These are phyloP conservation scores for Pseudogymnoascus sp. DNA, from an alignment of 2,329 filamentous ascomycete species.

Conservation along the genomic window DNA sequence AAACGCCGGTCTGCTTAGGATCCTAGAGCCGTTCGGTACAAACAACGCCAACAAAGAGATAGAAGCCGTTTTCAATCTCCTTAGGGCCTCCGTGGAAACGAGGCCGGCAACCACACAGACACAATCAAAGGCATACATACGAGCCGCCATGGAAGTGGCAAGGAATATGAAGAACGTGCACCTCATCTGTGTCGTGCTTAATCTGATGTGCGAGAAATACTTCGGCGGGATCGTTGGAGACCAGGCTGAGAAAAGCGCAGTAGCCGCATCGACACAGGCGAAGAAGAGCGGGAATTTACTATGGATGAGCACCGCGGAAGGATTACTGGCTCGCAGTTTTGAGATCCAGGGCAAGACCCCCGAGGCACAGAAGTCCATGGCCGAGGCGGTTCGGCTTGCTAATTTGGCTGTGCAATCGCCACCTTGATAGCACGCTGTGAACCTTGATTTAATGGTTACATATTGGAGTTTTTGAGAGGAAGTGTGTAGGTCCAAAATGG, in stretches of 20 bases:
- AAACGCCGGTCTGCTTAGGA: conserved; percentile 55
- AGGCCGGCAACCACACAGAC: conserved; percentile 60
- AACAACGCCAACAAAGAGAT: conserved; percentile 69
- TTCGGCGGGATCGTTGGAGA: conserved; percentile 55
- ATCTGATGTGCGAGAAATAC: conserved; percentile 75
- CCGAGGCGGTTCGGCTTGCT: conserved; percentile 34
- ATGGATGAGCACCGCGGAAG: conserved; percentile 75
- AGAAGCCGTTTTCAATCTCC: conserved; percentile 67
- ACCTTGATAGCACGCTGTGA: not conserved
- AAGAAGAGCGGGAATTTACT: conserved; percentile 62
- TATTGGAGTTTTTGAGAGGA: conserved; percentile 7
- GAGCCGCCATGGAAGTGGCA: conserved; percentile 62
- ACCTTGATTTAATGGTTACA: conserved; percentile 11
- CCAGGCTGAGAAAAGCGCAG: conserved; percentile 69
- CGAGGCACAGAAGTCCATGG: conserved; percentile 40
- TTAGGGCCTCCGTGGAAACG: conserved; percentile 60
- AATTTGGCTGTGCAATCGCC: conserved; percentile 17
- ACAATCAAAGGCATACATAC: conserved; percentile 71
- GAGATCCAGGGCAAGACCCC: conserved; percentile 61
- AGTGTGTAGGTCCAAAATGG: not conserved
- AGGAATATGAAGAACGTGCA: conserved; percentile 67
- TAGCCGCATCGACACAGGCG: conserved; percentile 61
- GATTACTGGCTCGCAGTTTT: conserved; percentile 68
- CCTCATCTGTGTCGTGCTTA: conserved; percentile 74
- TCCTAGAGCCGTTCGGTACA: conserved; percentile 59